These are phyloP conservation scores for Cardamine occulta DNA, from an alignment of 345 rosid species.

Conservation along the genomic window DNA sequence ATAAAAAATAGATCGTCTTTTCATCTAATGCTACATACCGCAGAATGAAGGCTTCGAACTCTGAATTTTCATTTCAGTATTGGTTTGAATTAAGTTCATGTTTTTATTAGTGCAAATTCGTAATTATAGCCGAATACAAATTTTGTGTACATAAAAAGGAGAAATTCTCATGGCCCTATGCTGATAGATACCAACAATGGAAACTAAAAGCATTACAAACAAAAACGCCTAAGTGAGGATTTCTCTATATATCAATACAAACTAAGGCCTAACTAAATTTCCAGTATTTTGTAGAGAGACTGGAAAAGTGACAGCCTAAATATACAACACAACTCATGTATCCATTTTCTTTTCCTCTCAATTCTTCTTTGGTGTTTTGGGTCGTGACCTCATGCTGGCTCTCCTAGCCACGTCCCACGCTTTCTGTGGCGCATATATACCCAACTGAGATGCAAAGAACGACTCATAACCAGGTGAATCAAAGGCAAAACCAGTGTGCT, in stretches of 20 bases:
- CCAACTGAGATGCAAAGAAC: slow-evolving; percentile 85
- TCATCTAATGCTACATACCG: background rate
- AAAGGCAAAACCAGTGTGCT: slow-evolving; percentile 88
- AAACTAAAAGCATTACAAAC: slow-evolving; percentile 1
- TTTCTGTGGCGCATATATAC: slow-evolving; percentile 82
- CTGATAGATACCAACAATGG: background rate
- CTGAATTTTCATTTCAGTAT: slow-evolving; percentile 2
- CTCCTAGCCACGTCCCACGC: slow-evolving; percentile 98
- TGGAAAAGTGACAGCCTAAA: slow-evolving; percentile 22
- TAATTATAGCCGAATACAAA: background rate
- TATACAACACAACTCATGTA: slow-evolving; percentile 19
- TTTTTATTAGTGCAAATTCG: background rate
- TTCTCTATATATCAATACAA: slow-evolving; percentile 11
- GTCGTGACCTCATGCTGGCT: slow-evolving; percentile 76
- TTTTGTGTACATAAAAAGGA: background rate
- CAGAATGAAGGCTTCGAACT: background rate
- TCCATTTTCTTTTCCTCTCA: slow-evolving; percentile 8
- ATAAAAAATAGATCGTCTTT: slow-evolving; percentile 11
- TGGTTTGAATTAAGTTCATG: background rate
- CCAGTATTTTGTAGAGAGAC: background rate
- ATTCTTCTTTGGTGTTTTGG: slow-evolving; percentile 53
- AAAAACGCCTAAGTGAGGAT: background rate
- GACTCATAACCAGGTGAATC: slow-evolving; percentile 98
- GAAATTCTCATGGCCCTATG: background rate
- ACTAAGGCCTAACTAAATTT: slow-evolving; percentile 38